Evolutionary conservation across 1,284 basidiomycete species (phyloP).

Genomic region (Pisolithus thermaeus): DNA sequence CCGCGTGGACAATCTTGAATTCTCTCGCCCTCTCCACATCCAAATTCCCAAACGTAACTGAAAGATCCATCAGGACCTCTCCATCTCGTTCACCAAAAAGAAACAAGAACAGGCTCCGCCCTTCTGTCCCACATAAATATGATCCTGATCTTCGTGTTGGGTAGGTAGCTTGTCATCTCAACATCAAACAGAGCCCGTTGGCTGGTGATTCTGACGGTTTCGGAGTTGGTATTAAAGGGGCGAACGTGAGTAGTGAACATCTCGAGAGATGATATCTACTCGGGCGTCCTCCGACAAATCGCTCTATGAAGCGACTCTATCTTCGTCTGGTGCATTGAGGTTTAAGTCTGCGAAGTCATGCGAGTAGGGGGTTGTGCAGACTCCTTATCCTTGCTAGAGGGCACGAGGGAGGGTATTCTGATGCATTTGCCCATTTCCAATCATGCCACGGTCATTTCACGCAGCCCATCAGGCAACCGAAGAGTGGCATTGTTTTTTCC

Average conservation of each 20-base stretch:
- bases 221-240: conserved; percentile 6
- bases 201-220: conserved; percentile 5
- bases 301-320: conserved; percentile 2
- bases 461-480: no score
- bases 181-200: conserved; percentile 20
- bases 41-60: conserved; percentile 4
- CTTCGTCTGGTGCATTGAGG: conserved; percentile 5
- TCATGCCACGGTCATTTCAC: no score
- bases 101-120: conserved; percentile 13
- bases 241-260: conserved; percentile 14
- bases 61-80: conserved; percentile 1
- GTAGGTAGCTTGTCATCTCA: conserved; percentile 9
- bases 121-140: conserved; percentile 13
- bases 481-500: no score
- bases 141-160: conserved; percentile 17
- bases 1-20: conserved; percentile 8
- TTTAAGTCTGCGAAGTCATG: conserved; percentile 20
- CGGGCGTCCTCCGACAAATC: conserved; percentile 13
- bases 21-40: conserved; percentile 18
- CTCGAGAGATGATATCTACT: conserved; percentile 10
- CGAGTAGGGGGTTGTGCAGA: conserved; percentile 14
- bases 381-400: no score
- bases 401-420: no score
- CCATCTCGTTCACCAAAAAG: conserved; percentile 9
- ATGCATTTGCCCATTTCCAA: no score